Base-by-base conservation (phyloP, 2,329 filamentous ascomycete species). In the Fusarium sp. region DNA sequence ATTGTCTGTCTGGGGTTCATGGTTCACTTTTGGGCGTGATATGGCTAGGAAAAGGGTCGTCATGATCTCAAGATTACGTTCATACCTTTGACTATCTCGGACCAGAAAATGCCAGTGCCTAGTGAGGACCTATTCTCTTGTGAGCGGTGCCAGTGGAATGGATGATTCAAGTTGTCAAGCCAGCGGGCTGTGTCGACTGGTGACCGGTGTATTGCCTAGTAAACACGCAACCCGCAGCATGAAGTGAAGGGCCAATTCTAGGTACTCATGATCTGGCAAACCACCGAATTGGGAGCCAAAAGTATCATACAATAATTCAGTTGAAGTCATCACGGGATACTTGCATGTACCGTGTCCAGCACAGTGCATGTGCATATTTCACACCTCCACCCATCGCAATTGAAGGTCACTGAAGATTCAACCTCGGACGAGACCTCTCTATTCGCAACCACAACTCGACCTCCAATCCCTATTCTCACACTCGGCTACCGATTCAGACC, bases 11-110 rank as follows among this genome's bases (percentile, higher is more conserved):
- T 76, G 72, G 77, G 77, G 76, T 78, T 77, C 76, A 76, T 68
- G 77, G 76, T 77, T 78, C 74, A 72, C 68, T 74, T 54, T 54
- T 71, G 68, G 76, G 77, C 76, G 78, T 80, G 78, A 79, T 76
- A 73, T 70, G 78, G 74, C 69, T 77, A 76, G 73, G 72, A 71
- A 77, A 78, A 77, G 69, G 74, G 75, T 74, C 75, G 54, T 76
- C 75, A 77, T 72, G 75, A 76, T 78, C 77, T 78, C 71, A 79
- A 79, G 75, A 78, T 78, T 77, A 75, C 76, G 76, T 79, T 79
- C 75, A 77, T 78, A 74, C 76, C 76, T 77, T 77, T 77, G 67
- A 77, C 72, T 74, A 71, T 76, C 71, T 64, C 69, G 65, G 68
- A 71, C 75, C 75, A 76, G 67, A 67, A 65, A 76, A 77, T 65